Percentiles rank a stretch among this genome's conserved stretches.
Conservation (phyloP, 2,329 filamentous ascomycete genomes). For the Orbilia quercus region DNA sequence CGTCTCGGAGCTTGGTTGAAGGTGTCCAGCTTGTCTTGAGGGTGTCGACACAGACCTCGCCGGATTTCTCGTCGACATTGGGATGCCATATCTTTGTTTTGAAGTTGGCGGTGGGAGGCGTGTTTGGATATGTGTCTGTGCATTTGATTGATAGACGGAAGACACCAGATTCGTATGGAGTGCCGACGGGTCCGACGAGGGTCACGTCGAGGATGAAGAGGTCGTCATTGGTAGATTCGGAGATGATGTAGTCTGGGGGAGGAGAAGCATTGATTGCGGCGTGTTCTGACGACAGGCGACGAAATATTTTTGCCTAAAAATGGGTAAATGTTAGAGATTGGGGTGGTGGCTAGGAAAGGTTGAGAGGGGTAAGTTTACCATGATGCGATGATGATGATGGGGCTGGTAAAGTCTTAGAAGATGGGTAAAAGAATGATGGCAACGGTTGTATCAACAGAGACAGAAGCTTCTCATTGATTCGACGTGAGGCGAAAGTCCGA, state of each 20-base stretch:
- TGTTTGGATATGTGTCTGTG: conserved; percentile 58
- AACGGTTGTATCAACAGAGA: conserved; percentile 5
- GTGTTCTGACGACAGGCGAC: conserved; percentile 60
- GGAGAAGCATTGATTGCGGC: conserved; percentile 56
- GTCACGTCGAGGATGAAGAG: conserved; percentile 57
- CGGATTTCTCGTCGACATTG: conserved; percentile 59
- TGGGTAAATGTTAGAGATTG: neutral
- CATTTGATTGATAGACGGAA: conserved; percentile 59
- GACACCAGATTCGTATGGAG: conserved; percentile 59
- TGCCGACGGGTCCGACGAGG: conserved; percentile 59
- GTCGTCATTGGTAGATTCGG: conserved; percentile 57
- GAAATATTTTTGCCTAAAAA: conserved; percentile 51
- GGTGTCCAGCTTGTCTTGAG: conserved; percentile 60
- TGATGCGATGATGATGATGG: conserved; percentile 22
- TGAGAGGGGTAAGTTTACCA: neutral
- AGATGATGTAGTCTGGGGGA: conserved; percentile 60
- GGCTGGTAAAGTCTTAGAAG: neutral
- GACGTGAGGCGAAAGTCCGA: conserved; percentile 1
- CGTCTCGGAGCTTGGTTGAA: conserved; percentile 58
- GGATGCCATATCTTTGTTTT: conserved; percentile 60
- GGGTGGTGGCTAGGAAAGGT: neutral
- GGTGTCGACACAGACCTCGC: conserved; percentile 60
- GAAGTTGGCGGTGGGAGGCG: conserved; percentile 59
- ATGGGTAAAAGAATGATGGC: neutral
- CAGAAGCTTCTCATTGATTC: conserved; percentile 35